Evolutionary conservation across 2,329 filamentous ascomycete species (phyloP), one percentile per base, ranked within the genome.

Genomic region (Exophiala xenobiotica): DNA sequence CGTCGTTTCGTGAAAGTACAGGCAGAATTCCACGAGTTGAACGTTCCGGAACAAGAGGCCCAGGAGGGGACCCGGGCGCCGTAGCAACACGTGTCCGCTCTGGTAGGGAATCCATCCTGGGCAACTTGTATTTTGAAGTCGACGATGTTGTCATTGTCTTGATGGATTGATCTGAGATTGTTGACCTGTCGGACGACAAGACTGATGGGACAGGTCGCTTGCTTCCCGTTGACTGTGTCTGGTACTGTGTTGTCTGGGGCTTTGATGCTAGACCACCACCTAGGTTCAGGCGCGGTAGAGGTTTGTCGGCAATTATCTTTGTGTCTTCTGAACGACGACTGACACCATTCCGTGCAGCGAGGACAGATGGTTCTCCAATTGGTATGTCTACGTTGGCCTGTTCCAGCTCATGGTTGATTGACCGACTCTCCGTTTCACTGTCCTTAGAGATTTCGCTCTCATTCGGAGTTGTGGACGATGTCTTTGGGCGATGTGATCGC

Each of bases 301-400:
- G 41, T 26, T 49, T 51, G 19, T 58, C 46, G 5, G 49, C 7
- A 12, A 45, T 19, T 23, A 48, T 42, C 6, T 33, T 52, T n/a
- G 16, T 20, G n/a, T 18, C 27, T 4, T 46, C 44, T 40, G 45
- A 33, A 20, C 41, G 31, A 12, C 40, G 56, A 40, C 46, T 54
- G 19, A 35, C 12, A 20, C 51, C 41, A 27, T 23, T 54, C 8
- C 50, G 44, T 16, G 23, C 38, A 2, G 49, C 51, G 29, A 61
- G 20, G 2, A 62, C 43, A 20, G 59, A 61, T 3, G 59, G 59
- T 46, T 63, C 82, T 19, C 82, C 82, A 59, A 85, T 81, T 6
- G 82, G 82, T 29, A 85, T 72, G 49, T 84, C 78, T 51, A 83
- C 71, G 56, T 81, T 77, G 51, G 72, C 75, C 3, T 78, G 72